Conservation (phyloP, 2,329 filamentous ascomycete species). For the Claviceps sp. region DNA sequence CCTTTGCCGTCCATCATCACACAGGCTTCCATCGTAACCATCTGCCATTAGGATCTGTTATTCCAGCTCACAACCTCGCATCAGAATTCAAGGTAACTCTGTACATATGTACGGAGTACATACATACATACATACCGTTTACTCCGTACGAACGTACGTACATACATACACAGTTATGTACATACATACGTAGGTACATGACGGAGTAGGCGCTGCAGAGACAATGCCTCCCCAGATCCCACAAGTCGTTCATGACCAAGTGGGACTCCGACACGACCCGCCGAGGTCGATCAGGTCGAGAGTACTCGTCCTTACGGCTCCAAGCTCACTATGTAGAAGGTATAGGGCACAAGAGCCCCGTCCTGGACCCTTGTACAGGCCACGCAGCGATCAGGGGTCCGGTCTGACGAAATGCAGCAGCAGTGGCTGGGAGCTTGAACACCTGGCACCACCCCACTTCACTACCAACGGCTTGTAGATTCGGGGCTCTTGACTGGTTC, state of each 20-base stretch:
- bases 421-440: slow-evolving; percentile 6
- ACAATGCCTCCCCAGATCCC: neutral
- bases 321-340: neutral
- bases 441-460: neutral
- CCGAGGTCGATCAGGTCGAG: neutral
- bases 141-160: too few species aligned
- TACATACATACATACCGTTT: too few species aligned
- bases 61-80: neutral
- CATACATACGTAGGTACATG: too few species aligned
- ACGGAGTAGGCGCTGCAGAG: neutral
- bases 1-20: too few species aligned
- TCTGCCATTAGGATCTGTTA: too few species aligned
- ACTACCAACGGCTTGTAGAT: neutral
- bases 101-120: too few species aligned
- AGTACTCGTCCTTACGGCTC: neutral
- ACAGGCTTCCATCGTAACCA: too few species aligned
- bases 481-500: neutral
- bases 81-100: neutral
- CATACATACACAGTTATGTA: too few species aligned
- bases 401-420: neutral
- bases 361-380: neutral
- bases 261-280: neutral
- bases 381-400: neutral
- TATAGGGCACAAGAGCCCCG: neutral
- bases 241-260: neutral